These are phyloP conservation scores for Priceomyces fermenticarens DNA, from an alignment of 805 yeast genomes.

Conservation along the genomic window DNA sequence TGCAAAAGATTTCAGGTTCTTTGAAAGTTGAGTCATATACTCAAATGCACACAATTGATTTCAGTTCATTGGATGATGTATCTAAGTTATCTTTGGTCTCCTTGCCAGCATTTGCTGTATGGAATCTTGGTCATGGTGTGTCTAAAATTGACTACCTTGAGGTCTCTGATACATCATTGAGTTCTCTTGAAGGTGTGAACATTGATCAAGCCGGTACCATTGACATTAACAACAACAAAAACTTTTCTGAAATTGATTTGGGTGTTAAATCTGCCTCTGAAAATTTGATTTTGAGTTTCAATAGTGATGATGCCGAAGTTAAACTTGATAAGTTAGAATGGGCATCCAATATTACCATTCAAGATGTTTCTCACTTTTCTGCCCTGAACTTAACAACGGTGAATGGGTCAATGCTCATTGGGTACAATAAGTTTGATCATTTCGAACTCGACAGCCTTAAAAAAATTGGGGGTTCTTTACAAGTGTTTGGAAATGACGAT, in stretches of 20 bases:
- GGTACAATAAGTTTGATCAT: slow-evolving; percentile 36
- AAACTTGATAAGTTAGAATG: slow-evolving; percentile 33
- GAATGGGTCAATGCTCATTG: slow-evolving; percentile 39
- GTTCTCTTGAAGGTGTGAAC: slow-evolving; percentile 31
- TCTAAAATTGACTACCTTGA: slow-evolving; percentile 30
- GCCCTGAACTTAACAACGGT: slow-evolving; percentile 32
- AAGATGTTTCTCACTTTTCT: slow-evolving; percentile 33
- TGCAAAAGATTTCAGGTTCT: slow-evolving; percentile 34
- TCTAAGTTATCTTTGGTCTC: slow-evolving; percentile 33
- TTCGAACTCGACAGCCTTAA: slow-evolving; percentile 28
- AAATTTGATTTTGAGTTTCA: slow-evolving; percentile 38
- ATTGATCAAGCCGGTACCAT: slow-evolving; percentile 30
- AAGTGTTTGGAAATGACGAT: slow-evolving; percentile 42
- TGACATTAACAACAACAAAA: slow-evolving; percentile 43
- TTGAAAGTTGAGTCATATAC: slow-evolving; percentile 35
- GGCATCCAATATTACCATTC: slow-evolving; percentile 44
- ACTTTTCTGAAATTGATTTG: slow-evolving; percentile 35
- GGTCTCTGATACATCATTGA: slow-evolving; percentile 41
- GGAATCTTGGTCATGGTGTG: slow-evolving; percentile 36
- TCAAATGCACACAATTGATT: slow-evolving; percentile 36
- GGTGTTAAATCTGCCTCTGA: slow-evolving; percentile 31
- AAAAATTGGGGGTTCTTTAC: slow-evolving; percentile 37
- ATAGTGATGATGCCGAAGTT: slow-evolving; percentile 33
- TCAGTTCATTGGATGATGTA: slow-evolving; percentile 27
- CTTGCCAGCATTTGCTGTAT: slow-evolving; percentile 38